Evolutionary conservation across 495 filamentous ascomycete genomes (phyloP), one percentile per base, ranked within the genome.

Genomic region (Elaphomyces granulatus): DNA sequence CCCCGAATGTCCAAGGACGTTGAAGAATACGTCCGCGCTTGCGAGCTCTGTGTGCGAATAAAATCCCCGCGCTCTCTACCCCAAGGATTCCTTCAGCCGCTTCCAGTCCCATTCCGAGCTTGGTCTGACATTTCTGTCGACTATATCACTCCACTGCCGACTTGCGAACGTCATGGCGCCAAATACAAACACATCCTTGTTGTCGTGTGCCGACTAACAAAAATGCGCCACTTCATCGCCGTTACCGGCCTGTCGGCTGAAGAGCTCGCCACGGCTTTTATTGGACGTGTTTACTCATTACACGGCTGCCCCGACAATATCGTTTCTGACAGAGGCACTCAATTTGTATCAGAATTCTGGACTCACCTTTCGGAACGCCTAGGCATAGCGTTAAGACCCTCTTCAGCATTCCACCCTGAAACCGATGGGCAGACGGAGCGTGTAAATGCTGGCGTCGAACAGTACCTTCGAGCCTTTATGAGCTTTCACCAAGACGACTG

Each of bases 111-210:
- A 2, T 15, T 49, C 2, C 15, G 43, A 18, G 41, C 26, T 7
- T 56, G 43, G 47, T 8, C 49, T 31, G 41, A 54, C 14, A 45
- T 52, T 9, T 36, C 18, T 17, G 40, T 51, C 3, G 43, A 54
- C 42, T 51, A 48, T 35, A 51, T 51, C 31, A 15, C 19, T 3
- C 15, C 17, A 12, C 20, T 44, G 21, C 26, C 26, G 38, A 4
- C 15, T 43, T 18, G 37, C 9, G n/a, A 37, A 15, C 6, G 15
- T 2, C 40, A 45, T 26, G 23, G 31, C 4, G 12, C 6, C 23
- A 6, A 28, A 12, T 28, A 28, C 12, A 28, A 28, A 28, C 37
- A 34, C 15, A 43, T 49, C 2, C 20, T 46, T 16, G 39, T 49
- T 26, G 39, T 52, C 10, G 26, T 37, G 3, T 31, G 47, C 26